Conservation (phyloP, 768 basidiomycete genomes). For the Suillus placidus region DNA sequence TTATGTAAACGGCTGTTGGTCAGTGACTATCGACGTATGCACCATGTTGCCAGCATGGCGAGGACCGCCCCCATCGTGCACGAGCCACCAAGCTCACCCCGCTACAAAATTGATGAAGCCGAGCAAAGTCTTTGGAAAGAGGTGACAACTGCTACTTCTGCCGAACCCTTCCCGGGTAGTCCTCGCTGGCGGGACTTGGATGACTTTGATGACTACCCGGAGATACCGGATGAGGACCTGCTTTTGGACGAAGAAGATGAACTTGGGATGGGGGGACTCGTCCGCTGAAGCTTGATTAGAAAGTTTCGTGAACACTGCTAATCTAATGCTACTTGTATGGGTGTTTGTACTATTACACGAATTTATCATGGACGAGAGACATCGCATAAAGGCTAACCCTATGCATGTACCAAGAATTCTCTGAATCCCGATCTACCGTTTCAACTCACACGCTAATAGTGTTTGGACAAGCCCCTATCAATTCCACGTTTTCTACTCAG, state of each 20-base stretch:
- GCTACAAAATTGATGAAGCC: constrained; percentile 25
- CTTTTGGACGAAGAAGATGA: constrained; percentile 14
- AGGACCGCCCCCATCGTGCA: constrained; percentile 3
- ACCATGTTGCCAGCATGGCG: constrained; percentile 8
- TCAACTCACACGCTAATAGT: no score
- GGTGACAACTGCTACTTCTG: constrained; percentile 26
- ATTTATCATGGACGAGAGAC: background rate
- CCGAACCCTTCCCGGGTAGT: constrained; percentile 17
- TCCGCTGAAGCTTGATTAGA: background rate
- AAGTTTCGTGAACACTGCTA: background rate
- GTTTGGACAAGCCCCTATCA: background rate
- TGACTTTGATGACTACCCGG: constrained; percentile 16
- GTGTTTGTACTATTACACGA: background rate
- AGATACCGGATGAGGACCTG: constrained; percentile 22
- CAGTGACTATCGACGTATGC: constrained; percentile 20
- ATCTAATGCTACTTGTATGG: background rate
- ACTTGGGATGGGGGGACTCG: background rate
- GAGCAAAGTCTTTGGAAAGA: constrained; percentile 34
- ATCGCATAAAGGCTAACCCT: background rate
- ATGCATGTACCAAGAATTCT: background rate
- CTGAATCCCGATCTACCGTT: background rate
- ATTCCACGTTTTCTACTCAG: background rate
- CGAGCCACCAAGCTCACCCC: background rate
- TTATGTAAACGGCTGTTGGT: constrained; percentile 30
- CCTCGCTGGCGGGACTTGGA: constrained; percentile 15